A percentile compares a stretch with the other conserved stretches of the same genome.
Conservation (phyloP, 495 filamentous ascomycete genomes). For the Pseudomonodictys pantanalensis region DNA sequence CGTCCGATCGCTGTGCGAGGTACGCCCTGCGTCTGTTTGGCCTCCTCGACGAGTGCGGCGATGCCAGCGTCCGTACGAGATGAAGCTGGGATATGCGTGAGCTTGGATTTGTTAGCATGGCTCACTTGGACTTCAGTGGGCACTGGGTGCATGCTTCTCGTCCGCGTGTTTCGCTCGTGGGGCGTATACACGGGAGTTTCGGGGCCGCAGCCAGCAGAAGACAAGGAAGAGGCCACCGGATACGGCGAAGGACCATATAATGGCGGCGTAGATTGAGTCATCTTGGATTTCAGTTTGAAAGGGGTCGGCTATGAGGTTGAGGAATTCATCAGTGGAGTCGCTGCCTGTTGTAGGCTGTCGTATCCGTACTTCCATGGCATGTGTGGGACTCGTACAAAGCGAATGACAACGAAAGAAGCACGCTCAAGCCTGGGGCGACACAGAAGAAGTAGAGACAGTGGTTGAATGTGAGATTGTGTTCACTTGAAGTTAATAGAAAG, state of each 20-base stretch:
- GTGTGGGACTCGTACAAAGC: no score
- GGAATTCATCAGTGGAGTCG: conserved; percentile 19
- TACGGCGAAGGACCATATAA: conserved; percentile 6
- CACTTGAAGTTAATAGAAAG: no score
- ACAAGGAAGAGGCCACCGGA: conserved; percentile 17
- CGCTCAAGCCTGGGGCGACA: no score
- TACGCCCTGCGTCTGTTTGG: conserved; percentile 3
- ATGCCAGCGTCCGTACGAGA: conserved; percentile 11
- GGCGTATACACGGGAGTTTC: conserved; percentile 12
- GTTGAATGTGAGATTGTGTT: no score
- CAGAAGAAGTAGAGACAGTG: no score
- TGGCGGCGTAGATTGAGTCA: conserved; percentile 17
- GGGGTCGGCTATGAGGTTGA: conserved; percentile 27
- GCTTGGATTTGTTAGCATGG: conserved; percentile 49
- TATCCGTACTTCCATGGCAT: neutral
- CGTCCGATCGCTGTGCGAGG: conserved; percentile 81
- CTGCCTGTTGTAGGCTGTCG: neutral
- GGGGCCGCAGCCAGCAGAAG: conserved; percentile 26
- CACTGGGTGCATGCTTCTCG: conserved; percentile 72
- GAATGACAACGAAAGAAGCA: no score
- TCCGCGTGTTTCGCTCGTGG: conserved; percentile 25
- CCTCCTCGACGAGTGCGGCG: conserved; percentile 11
- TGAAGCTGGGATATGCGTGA: conserved; percentile 37
- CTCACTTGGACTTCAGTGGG: no score
- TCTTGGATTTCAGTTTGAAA: conserved; percentile 19